Evolutionary conservation across 129 eudicot genomes (phyloP), one percentile per base, ranked within the genome.

Genomic region (Pseudognaphalium luteoalbum): DNA sequence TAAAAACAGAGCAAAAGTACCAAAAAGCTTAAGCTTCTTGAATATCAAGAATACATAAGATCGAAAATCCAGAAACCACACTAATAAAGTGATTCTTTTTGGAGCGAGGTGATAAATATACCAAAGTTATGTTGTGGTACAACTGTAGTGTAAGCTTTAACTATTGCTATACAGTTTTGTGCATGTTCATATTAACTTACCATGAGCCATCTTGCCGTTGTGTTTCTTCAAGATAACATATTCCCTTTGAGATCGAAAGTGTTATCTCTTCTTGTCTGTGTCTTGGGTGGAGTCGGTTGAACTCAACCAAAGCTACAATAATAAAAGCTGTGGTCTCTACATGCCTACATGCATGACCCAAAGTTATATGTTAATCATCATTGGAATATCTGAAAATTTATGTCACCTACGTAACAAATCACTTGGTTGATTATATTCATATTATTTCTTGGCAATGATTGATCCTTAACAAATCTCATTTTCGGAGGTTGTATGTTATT

Each of bases 201-300:
- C 91, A 89, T 61, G 96, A 86, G 78, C 96, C 96, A 72, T 89
- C 81, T 37, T 74, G 80, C 82, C 80, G 56, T 78, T 89, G 95
- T 44, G 71, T 86, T 52, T 69, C 86, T 81, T 89, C 95, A 66
- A 86, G 83, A 78, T 82, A 86, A 0, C 39, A 66, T 29, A 82
- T 28, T 52, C 81, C 95, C 21, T 84, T 86, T 4, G 83, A 78
- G 20, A 89, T 80, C 1, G 86, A 71, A 9, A 58, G 5, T 50
- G 41, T 71, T 47, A 89, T 84, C 73, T 89, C 91, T 72, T 86
- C 64, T 66, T 62, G 81, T 35, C 89, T 70, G 19, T 89, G 85
- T 47, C 80, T 79, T 60, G 85, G 89, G 37, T 89, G 80, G 74
- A 78, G 25, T 8, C 68, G 77, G 8, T 70, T 80, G 87, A 89